Conservation (phyloP, 202 grass and related monocot species). For the Saccharum hybrid region DNA sequence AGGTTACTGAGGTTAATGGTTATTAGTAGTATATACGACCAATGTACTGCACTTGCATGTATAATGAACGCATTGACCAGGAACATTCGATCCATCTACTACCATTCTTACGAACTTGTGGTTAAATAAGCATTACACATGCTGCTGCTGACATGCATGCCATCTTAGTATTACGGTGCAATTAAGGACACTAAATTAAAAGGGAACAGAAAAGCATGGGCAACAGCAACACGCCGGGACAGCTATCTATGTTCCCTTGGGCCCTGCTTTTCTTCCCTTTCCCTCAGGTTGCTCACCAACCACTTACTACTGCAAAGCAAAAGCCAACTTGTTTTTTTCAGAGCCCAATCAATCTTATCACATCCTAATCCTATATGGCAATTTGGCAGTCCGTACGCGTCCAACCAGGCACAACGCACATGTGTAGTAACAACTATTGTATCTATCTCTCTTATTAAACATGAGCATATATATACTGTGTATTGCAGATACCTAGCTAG, state of each 20-base stretch:
- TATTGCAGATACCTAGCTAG: not conserved
- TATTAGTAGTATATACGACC: not conserved
- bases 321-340: constrained; percentile 27
- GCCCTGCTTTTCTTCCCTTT: not conserved
- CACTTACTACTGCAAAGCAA: not conserved
- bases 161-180: constrained; percentile 38
- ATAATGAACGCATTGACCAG: constrained; percentile 4
- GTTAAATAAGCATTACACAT: not conserved
- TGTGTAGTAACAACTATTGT: not conserved
- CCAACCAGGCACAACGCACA: not conserved
- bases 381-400: not conserved
- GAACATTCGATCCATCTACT: constrained; percentile 6
- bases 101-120: not conserved
- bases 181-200: constrained; percentile 46
- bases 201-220: constrained; percentile 41
- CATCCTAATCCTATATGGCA: not conserved
- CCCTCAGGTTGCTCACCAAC: constrained; percentile 30
- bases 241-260: constrained; percentile 41
- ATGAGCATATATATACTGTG: not conserved
- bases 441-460: not conserved
- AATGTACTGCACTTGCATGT: not conserved
- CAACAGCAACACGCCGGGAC: constrained; percentile 42
- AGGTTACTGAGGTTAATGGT: not conserved
- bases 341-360: not conserved
- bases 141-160: constrained; percentile 1